Percentiles rank a stretch among this genome's conserved stretches.
These are phyloP conservation scores for Anthostomella pinea DNA, from an alignment of 2,329 filamentous ascomycete species.

Conservation along the genomic window DNA sequence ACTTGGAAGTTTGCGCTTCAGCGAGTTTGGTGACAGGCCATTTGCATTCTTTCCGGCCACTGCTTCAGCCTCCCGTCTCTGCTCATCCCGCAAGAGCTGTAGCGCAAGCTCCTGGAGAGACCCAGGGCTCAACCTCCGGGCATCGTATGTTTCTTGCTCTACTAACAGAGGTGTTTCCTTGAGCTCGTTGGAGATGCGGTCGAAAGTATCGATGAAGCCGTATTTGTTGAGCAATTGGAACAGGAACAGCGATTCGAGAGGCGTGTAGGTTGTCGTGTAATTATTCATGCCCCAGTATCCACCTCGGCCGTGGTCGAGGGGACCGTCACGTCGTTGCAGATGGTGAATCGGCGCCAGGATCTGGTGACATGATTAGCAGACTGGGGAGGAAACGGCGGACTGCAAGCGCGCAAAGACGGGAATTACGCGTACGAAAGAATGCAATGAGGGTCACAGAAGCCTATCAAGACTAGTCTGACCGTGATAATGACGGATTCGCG, in stretches of 20 bases:
- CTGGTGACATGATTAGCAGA: slow-evolving; percentile 28
- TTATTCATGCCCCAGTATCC: slow-evolving; percentile 55
- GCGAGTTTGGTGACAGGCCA: slow-evolving; percentile 53
- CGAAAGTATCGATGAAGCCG: slow-evolving; percentile 66
- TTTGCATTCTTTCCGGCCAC: slow-evolving; percentile 40
- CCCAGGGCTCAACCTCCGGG: slow-evolving; percentile 70
- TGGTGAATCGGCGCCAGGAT: slow-evolving; percentile 56
- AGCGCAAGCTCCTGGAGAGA: slow-evolving; percentile 77
- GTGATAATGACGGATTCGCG: slow-evolving; percentile 22
- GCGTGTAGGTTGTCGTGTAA: slow-evolving; percentile 65
- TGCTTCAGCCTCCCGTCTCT: slow-evolving; percentile 49
- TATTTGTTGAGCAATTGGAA: slow-evolving; percentile 74
- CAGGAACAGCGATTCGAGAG: slow-evolving; percentile 81
- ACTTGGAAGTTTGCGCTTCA: slow-evolving; percentile 72
- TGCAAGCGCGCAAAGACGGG: slow-evolving; percentile 6
- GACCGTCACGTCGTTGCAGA: slow-evolving; percentile 50
- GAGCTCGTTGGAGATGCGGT: slow-evolving; percentile 70
- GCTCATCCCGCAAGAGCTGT: slow-evolving; percentile 71
- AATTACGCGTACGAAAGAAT: slow-evolving; percentile 27
- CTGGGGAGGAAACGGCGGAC: slow-evolving; percentile 4
- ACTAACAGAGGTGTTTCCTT: slow-evolving; percentile 71
- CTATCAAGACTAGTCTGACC: slow-evolving; percentile 25
- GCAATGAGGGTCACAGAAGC: slow-evolving; percentile 12
- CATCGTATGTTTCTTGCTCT: slow-evolving; percentile 69
- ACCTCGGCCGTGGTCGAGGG: slow-evolving; percentile 56